phyloP scores from a whole-genome alignment of 2,329 filamentous ascomycete genomes.

The Alternaria metachromatica region DNA sequence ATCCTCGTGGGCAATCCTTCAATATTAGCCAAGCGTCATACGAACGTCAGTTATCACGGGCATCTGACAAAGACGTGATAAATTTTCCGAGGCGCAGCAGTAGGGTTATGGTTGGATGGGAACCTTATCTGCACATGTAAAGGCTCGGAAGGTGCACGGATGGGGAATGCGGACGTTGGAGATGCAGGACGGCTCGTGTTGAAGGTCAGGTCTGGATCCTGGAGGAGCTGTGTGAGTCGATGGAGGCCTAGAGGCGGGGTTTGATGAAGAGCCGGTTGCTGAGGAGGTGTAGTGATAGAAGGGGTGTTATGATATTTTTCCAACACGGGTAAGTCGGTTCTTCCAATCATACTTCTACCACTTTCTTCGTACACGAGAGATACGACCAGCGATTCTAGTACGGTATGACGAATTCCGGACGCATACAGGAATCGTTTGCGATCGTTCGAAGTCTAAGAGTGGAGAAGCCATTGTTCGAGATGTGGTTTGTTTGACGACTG shows the following conservation, averaged over 20 bases:
- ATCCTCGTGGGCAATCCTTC: background rate
- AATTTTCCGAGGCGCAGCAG: conserved; percentile 18
- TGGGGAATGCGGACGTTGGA: background rate
- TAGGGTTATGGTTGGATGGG: background rate
- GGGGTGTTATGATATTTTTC: background rate
- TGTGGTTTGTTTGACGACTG: background rate
- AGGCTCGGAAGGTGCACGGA: background rate
- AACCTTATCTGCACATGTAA: background rate
- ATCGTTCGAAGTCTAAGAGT: background rate
- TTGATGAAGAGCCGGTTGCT: background rate
- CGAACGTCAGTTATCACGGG: background rate
- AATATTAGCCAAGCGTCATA: background rate
- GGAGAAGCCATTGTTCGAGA: background rate
- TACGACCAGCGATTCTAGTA: background rate
- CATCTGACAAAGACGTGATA: conserved; percentile 21
- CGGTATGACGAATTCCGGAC: background rate
- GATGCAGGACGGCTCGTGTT: background rate
- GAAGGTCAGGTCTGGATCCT: background rate
- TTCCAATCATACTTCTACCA: background rate
- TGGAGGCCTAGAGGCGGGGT: background rate
- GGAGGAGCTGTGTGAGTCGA: background rate
- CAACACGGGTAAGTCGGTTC: background rate
- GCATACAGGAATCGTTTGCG: background rate
- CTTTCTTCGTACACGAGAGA: background rate
- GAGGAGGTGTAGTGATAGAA: background rate